These are phyloP conservation scores for Lentinula novae-zelandiae DNA, from an alignment of 1,284 basidiomycete genomes.

Conservation along the genomic window DNA sequence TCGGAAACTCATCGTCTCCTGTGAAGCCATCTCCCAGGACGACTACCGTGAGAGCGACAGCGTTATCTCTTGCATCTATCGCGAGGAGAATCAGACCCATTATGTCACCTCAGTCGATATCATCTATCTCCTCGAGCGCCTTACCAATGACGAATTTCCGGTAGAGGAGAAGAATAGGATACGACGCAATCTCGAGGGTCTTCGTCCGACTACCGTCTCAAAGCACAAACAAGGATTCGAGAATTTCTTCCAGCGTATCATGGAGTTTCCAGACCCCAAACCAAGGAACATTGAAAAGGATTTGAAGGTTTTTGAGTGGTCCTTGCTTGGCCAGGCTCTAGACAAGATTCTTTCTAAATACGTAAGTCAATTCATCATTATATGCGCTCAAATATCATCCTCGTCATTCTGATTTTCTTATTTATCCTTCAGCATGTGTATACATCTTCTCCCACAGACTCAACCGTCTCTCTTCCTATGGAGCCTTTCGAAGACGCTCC, in stretches of 20 bases:
- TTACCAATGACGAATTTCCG: constrained; percentile 81
- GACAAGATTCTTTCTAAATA: constrained; percentile 96
- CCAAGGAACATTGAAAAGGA: constrained; percentile 98
- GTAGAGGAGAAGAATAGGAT: constrained; percentile 98
- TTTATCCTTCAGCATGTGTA: constrained; percentile 39
- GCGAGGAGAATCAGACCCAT: constrained; percentile 73
- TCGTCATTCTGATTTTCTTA: constrained; percentile 10
- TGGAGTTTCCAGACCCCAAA: constrained; percentile 92
- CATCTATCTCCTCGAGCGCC: constrained; percentile 87
- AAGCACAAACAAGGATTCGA: constrained; percentile 82
- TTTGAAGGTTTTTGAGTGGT: constrained; percentile 97
- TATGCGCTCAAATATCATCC: constrained; percentile 7
- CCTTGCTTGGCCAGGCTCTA: constrained; percentile 72
- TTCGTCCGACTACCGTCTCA: constrained; percentile 86
- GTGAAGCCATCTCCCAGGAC: constrained; percentile 55
- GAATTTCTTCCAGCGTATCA: constrained; percentile 89
- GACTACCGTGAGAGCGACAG: constrained; percentile 55
- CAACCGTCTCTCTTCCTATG: constrained; percentile 31
- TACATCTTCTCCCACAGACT: constrained; percentile 30
- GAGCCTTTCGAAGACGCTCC: constrained; percentile 25
- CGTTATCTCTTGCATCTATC: constrained; percentile 88
- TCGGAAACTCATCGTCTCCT: constrained; percentile 58
- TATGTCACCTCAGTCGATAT: constrained; percentile 95
- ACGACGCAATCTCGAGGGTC: constrained; percentile 89
- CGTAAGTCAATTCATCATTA: constrained; percentile 45